phyloP scores from a whole-genome alignment of 208 protist species.

The Herpetomonas muscarum region DNA sequence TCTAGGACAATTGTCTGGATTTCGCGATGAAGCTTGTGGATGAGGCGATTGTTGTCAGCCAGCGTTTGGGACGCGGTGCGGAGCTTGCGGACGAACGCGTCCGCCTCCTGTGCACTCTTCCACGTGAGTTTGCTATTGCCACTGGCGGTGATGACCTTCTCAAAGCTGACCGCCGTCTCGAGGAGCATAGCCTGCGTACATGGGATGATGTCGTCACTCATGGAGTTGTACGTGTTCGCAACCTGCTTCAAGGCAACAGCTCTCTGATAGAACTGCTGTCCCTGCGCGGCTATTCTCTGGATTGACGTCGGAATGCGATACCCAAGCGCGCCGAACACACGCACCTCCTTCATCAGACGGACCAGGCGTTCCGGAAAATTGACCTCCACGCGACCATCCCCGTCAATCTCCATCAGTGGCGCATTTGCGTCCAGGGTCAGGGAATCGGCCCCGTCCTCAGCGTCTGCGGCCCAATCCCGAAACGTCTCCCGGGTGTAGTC shows the following conservation, averaged over 20 bases:
- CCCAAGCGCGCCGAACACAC: slow-evolving; percentile 72
- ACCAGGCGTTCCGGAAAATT: slow-evolving; percentile 89
- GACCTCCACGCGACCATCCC: slow-evolving; percentile 72
- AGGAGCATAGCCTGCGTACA: slow-evolving; percentile 87
- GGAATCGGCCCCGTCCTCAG: slow-evolving; percentile 55
- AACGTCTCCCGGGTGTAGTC: slow-evolving; percentile 87
- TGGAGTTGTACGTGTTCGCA: slow-evolving; percentile 92
- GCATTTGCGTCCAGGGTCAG: slow-evolving; percentile 81
- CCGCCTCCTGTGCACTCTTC: slow-evolving; percentile 72
- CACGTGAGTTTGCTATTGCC: slow-evolving; percentile 82
- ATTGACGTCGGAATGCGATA: slow-evolving; percentile 65
- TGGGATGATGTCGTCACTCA: slow-evolving; percentile 88
- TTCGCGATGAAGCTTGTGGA: slow-evolving; percentile 90
- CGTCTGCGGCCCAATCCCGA: slow-evolving; percentile 71
- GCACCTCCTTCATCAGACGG: slow-evolving; percentile 87
- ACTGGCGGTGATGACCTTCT: slow-evolving; percentile 87
- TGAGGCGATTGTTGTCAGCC: slow-evolving; percentile 89
- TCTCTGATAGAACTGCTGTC: slow-evolving; percentile 77
- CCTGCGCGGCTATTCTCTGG: slow-evolving; percentile 65
- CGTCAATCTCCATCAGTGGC: slow-evolving; percentile 85
- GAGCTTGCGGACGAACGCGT: slow-evolving; percentile 82
- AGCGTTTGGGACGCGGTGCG: slow-evolving; percentile 78
- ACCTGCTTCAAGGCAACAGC: slow-evolving; percentile 90
- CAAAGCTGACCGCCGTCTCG: slow-evolving; percentile 84
- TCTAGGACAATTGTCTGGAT: slow-evolving; percentile 77